A percentile compares a stretch with the other conserved stretches of the same genome.
Evolutionary conservation across 192 early-diverging fungal genomes (phyloP).

Genomic region (Backusella sp.): DNA sequence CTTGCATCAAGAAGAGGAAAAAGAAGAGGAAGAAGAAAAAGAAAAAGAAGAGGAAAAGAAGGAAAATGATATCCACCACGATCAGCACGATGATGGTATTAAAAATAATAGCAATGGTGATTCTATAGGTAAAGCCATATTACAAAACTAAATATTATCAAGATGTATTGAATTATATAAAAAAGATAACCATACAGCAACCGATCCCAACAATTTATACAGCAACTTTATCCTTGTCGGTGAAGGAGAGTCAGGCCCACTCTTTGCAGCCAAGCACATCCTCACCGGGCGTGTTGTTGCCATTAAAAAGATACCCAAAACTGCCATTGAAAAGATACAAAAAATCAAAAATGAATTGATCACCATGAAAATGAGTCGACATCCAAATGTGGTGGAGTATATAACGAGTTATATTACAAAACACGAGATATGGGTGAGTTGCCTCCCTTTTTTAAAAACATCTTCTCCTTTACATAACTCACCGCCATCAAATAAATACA

Average conservation of each 20-base stretch:
- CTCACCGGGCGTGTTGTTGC: conserved; percentile 52
- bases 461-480: not conserved
- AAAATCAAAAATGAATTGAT: conserved; percentile 87
- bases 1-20: not conserved
- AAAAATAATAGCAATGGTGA: not conserved
- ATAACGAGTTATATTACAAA: conserved; percentile 79
- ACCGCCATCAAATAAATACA: not conserved
- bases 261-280: conserved; percentile 77
- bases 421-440: conserved; percentile 80
- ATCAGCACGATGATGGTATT: too few species aligned
- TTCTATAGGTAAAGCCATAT: not conserved
- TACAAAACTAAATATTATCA: not conserved
- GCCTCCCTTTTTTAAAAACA: not conserved
- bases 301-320: conserved; percentile 89
- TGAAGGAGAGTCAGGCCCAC: conserved; percentile 90
- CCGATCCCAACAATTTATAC: conserved; percentile 77
- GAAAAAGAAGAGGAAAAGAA: not conserved
- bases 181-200: conserved; percentile 54
- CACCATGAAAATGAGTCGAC: conserved; percentile 84
- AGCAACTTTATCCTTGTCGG: conserved; percentile 85
- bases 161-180: not conserved
- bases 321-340: conserved; percentile 84
- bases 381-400: conserved; percentile 95
- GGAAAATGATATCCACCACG: not conserved
- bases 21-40: not conserved